A percentile compares a stretch with the other conserved stretches of the same genome.
phyloP scores from a whole-genome alignment of 1,284 basidiomycete species.

The Caloboletus inedulis region DNA sequence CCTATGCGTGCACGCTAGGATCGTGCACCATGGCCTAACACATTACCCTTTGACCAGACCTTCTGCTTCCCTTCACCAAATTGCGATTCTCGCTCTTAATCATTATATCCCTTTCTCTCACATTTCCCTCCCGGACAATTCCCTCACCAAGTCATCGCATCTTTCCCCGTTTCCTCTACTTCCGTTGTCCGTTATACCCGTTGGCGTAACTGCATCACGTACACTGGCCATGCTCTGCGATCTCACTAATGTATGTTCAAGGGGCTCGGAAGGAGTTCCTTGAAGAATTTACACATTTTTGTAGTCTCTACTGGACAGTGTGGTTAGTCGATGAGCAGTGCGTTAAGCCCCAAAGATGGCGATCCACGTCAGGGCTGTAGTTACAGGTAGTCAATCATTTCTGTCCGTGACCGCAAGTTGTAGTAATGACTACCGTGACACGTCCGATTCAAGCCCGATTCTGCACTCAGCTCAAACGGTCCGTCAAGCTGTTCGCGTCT shows the following conservation, averaged over 20 bases:
- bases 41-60: slow-evolving; percentile 5
- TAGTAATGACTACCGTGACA: not conserved
- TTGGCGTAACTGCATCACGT: slow-evolving; percentile 30
- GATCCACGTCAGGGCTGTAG: not conserved
- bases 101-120: slow-evolving; percentile 12
- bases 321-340: not conserved
- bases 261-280: slow-evolving; percentile 9
- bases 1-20: slow-evolving; percentile 11
- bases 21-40: slow-evolving; percentile 8
- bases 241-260: slow-evolving; percentile 34
- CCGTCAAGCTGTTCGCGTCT: not conserved
- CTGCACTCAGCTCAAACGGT: not conserved
- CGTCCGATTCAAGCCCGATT: not conserved
- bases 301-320: not conserved
- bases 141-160: slow-evolving; percentile 15
- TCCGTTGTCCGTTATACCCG: slow-evolving; percentile 30
- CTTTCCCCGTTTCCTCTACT: slow-evolving; percentile 5
- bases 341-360: not conserved
- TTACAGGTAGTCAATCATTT: not conserved
- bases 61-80: slow-evolving; percentile 4
- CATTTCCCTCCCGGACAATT: slow-evolving; percentile 7
- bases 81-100: slow-evolving; percentile 5
- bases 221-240: slow-evolving; percentile 26
- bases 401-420: not conserved
- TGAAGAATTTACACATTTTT: slow-evolving; percentile 9